Evolutionary conservation across 345 rosid species (phyloP), one percentile per base, ranked within the genome.

Genomic region (Lumnitzera racemosa): DNA sequence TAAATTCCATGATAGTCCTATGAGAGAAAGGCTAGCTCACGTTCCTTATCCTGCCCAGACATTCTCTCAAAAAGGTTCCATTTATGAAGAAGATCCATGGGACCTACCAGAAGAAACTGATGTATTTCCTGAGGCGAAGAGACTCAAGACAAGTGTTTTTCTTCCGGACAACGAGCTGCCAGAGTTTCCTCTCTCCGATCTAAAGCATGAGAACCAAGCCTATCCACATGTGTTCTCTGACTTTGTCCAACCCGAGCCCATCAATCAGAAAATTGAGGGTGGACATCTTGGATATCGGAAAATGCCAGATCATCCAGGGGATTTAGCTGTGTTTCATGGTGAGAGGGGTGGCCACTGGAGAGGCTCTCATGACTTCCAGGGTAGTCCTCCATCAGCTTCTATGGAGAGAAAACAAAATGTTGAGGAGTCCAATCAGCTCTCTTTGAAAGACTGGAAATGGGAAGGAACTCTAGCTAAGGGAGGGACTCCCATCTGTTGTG

Each of bases 401-500:
- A 64, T 70, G 61, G 96, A 87, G 67, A 77, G 76, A 68, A 85
- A 81, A 78, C 78, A 78, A 61, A 72, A 74, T 56, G 67, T 80
- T 51, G 85, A 83, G 56, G 92, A 87, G 58, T 70, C 75, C 54
- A 79, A 70, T 60, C 78, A 46, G 59, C 63, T 86, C 61, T 76
- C 94, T 27, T 62, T 85, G 51, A 83, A 80, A 49, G 85, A 88
- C 69, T 91, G 98, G 98, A 89, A 91, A 78, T 92, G 98, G 98
- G 96, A 92, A 72, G 98, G 98, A 54, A 85, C 89, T 55, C 79
- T 92, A 59, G 98, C 96, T 23, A 89, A 92, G 79, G 96, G 96
- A 62, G 98, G 98, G 60, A 83, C 83, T 64, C 91, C 92, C 11
- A 81, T 92, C 58, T 92, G 98, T 67, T 89, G 75, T 69, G 98